These are phyloP conservation scores for Teunomyces aglyptinius DNA, from an alignment of 805 yeast genomes.

Conservation along the genomic window DNA sequence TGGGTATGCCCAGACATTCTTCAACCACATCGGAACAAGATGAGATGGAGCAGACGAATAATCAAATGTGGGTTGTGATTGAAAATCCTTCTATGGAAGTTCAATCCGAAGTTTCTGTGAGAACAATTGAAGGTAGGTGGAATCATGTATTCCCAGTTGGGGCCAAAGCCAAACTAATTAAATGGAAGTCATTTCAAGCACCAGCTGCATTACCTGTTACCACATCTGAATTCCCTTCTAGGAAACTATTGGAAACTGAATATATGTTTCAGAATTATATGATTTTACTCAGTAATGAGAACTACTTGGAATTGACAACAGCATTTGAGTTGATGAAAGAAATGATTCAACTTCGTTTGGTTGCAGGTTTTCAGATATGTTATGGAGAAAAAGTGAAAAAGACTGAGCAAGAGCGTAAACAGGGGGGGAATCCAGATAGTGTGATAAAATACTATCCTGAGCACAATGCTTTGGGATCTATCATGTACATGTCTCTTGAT, in stretches of 20 bases:
- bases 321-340: conserved; percentile 68
- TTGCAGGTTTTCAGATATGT: conserved; percentile 89
- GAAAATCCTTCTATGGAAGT: conserved; percentile 73
- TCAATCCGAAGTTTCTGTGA: conserved; percentile 47
- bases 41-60: not conserved
- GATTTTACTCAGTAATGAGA: conserved; percentile 63
- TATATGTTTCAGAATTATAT: conserved; percentile 84
- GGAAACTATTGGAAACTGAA: conserved; percentile 63
- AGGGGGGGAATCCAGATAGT: conserved; percentile 53
- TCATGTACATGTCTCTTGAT: conserved; percentile 72
- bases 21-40: conserved; percentile 1
- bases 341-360: conserved; percentile 79
- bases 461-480: conserved; percentile 48
- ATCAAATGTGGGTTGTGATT: conserved; percentile 34
- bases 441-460: conserved; percentile 57
- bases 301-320: conserved; percentile 48
- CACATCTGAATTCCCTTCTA: conserved; percentile 72
- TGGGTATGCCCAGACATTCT: not conserved
- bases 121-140: conserved; percentile 79
- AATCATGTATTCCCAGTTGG: conserved; percentile 80
- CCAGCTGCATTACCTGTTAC: conserved; percentile 92
- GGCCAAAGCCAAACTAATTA: conserved; percentile 64
- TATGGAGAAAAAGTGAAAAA: conserved; percentile 64
- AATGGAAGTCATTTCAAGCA: conserved; percentile 90
- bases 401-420: conserved; percentile 60